Percentiles rank a stretch among this genome's conserved stretches.
phyloP scores from a whole-genome alignment of 2,329 filamentous ascomycete genomes.

The Metarhizium robertsii region DNA sequence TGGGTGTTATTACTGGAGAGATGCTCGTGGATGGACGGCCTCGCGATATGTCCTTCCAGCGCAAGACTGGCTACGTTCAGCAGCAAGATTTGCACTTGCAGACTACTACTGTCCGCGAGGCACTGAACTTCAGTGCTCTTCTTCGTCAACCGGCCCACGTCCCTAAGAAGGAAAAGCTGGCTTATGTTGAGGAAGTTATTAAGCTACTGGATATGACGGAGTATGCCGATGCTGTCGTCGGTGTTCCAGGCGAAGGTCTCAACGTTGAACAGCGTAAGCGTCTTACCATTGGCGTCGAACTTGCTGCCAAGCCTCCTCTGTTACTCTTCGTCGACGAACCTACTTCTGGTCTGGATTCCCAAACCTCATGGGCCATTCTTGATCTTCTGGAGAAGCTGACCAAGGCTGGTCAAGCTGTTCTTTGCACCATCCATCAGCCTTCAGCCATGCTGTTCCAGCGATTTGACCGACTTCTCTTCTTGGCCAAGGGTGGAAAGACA shows the following conservation, averaged over 20 bases:
- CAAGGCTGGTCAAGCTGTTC: constrained; percentile 80
- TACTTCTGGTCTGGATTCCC: constrained; percentile 85
- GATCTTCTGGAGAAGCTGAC: constrained; percentile 83
- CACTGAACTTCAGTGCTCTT: constrained; percentile 74
- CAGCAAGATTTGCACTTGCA: constrained; percentile 85
- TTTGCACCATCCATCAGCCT: constrained; percentile 98
- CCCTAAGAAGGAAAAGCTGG: constrained; percentile 67
- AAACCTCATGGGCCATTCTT: constrained; percentile 88
- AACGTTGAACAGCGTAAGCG: constrained; percentile 65
- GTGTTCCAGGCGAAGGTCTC: constrained; percentile 79
- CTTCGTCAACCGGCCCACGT: constrained; percentile 73
- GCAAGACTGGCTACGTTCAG: constrained; percentile 86
- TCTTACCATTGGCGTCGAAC: constrained; percentile 90
- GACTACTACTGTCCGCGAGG: constrained; percentile 80
- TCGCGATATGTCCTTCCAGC: constrained; percentile 75
- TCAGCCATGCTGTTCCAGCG: constrained; percentile 90
- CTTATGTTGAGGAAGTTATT: constrained; percentile 85
- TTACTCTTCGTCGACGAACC: constrained; percentile 92
- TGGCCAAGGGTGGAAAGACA: constrained; percentile 65
- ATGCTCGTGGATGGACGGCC: constrained; percentile 60
- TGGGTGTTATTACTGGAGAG: constrained; percentile 80
- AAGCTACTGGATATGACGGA: constrained; percentile 83
- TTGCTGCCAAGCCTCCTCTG: constrained; percentile 83
- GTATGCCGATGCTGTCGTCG: constrained; percentile 84
- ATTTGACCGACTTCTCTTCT: constrained; percentile 73